Evolutionary conservation across 2,329 filamentous ascomycete genomes (phyloP).

Genomic region (Chalara sp.): DNA sequence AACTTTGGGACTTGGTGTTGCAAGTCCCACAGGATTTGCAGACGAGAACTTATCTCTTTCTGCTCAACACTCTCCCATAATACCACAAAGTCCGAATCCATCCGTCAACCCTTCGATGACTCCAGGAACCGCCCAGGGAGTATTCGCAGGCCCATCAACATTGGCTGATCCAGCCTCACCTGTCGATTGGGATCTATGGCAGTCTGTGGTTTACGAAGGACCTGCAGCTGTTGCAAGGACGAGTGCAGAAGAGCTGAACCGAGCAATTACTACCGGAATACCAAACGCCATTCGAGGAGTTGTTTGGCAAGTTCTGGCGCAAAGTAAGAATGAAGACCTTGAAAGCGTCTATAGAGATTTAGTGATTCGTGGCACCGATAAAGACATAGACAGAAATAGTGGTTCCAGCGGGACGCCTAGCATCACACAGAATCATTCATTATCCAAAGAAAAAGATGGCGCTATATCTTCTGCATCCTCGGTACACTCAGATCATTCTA

Average conservation of each 20-base stretch:
- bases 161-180: constrained; percentile 56
- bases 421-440: constrained; percentile 43
- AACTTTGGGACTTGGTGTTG: constrained; percentile 36
- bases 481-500: constrained; percentile 70
- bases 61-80: constrained; percentile 34
- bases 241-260: constrained; percentile 83
- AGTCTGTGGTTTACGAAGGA: constrained; percentile 90
- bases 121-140: constrained; percentile 79
- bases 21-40: constrained; percentile 31
- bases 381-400: constrained; percentile 59
- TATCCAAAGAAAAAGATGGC: constrained; percentile 53
- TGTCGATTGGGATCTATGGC: constrained; percentile 99
- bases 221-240: constrained; percentile 81
- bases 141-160: constrained; percentile 68
- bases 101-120: constrained; percentile 64
- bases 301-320: constrained; percentile 94
- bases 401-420: constrained; percentile 29
- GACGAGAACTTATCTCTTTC: constrained; percentile 23
- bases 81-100: constrained; percentile 41
- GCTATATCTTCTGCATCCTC: constrained; percentile 77
- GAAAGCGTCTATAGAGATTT: constrained; percentile 84
- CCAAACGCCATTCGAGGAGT: constrained; percentile 95
- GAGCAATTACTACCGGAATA: constrained; percentile 87
- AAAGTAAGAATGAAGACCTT: constrained; percentile 88
- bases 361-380: constrained; percentile 71